These are phyloP conservation scores for Escallonia rubra DNA, from an alignment of 129 eudicot species.

Conservation along the genomic window DNA sequence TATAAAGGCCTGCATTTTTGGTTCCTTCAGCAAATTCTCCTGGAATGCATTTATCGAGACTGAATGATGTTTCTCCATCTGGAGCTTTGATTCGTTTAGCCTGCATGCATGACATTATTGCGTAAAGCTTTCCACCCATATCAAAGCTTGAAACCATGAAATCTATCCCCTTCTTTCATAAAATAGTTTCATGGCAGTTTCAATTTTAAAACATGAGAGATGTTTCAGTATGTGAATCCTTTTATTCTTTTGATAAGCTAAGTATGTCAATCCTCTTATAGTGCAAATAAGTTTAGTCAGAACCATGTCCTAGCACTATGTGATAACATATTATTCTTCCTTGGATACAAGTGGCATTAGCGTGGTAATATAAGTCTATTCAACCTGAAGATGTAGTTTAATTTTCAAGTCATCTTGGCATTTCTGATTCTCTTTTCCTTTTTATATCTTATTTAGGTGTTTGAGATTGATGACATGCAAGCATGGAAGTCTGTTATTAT, in stretches of 20 bases:
- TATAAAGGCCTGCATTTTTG: not conserved
- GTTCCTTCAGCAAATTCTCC: not conserved
- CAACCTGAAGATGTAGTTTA: not conserved
- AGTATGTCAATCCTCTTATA: no score
- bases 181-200: no score
- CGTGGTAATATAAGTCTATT: not conserved
- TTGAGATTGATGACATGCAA: slow-evolving; percentile 80
- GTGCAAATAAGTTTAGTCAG: no score
- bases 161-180: no score
- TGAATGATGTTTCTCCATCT: not conserved
- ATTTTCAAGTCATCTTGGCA: not conserved
- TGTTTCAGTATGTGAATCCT: no score
- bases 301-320: no score
- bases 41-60: not conserved
- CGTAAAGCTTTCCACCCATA: not conserved
- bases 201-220: no score
- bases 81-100: not conserved
- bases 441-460: slow-evolving; percentile 43
- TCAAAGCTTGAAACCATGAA: not conserved
- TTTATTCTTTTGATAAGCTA: no score
- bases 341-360: no score
- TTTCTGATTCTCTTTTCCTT: not conserved
- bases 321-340: no score
- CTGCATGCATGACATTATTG: no score
- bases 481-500: slow-evolving; percentile 88